These are phyloP conservation scores for Avicennia marina DNA, from an alignment of 257 asterid genomes.

Conservation along the genomic window DNA sequence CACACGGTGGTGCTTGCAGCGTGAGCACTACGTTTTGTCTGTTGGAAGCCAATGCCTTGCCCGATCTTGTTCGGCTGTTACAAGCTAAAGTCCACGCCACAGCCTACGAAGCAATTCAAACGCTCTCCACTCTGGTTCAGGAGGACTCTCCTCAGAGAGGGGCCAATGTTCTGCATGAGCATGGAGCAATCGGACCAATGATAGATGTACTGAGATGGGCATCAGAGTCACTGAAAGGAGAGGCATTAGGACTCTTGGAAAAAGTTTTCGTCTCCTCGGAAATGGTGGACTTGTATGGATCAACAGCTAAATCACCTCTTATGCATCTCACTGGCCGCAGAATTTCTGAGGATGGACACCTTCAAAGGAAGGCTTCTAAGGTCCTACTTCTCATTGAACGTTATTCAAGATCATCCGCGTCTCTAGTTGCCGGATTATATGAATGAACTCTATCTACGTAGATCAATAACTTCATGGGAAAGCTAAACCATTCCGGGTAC, in stretches of 20 bases:
- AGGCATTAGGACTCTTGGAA: slow-evolving; percentile 48
- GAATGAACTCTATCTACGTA: slow-evolving; percentile 18
- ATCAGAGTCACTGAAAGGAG: slow-evolving; percentile 45
- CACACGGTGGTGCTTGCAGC: slow-evolving; percentile 47
- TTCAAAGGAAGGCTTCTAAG: slow-evolving; percentile 56
- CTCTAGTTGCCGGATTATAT: slow-evolving; percentile 28
- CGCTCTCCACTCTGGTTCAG: slow-evolving; percentile 54
- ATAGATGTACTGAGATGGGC: slow-evolving; percentile 59
- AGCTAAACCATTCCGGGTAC: too few species aligned
- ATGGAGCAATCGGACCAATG: slow-evolving; percentile 32
- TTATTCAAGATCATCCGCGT: slow-evolving; percentile 45
- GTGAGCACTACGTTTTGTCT: slow-evolving; percentile 43
- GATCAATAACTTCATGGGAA: too few species aligned
- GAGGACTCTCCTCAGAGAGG: slow-evolving; percentile 61
- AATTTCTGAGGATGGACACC: slow-evolving; percentile 42
- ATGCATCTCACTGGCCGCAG: slow-evolving; percentile 46
- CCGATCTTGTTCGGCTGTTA: slow-evolving; percentile 36
- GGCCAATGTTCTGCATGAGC: slow-evolving; percentile 42
- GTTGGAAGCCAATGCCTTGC: slow-evolving; percentile 42
- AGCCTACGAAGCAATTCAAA: slow-evolving; percentile 59
- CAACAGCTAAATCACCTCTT: slow-evolving; percentile 33
- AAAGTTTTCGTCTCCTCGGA: slow-evolving; percentile 48
- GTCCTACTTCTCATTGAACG: slow-evolving; percentile 49
- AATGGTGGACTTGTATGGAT: slow-evolving; percentile 46
- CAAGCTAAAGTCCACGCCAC: slow-evolving; percentile 44